Conservation (phyloP, 768 basidiomycete genomes). For the Termitomyces sp. region DNA sequence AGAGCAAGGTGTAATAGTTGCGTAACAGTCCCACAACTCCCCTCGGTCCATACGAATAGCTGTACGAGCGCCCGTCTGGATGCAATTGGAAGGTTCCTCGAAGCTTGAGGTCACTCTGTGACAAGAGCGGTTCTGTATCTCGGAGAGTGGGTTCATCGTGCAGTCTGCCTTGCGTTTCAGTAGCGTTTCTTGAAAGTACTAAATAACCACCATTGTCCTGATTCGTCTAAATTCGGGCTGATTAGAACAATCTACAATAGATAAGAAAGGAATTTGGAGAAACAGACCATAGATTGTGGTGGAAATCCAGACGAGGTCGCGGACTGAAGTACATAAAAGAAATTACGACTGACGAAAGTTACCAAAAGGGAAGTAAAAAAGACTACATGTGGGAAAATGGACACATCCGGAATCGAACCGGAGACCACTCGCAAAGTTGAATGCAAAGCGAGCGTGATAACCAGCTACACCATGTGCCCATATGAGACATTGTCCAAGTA, state of each 20-base stretch:
- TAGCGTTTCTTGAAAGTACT: conserved; percentile 10
- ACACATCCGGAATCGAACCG: conserved; percentile 21
- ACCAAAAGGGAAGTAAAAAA: not conserved
- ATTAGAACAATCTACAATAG: too few species aligned
- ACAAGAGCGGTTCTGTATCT: conserved; percentile 9
- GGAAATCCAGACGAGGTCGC: too few species aligned
- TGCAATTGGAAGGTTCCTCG: conserved; percentile 32
- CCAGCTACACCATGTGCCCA: conserved; percentile 20
- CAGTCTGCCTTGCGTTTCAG: not conserved
- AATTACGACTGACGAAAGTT: too few species aligned
- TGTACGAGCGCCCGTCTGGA: conserved; percentile 42
- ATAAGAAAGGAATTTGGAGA: not conserved
- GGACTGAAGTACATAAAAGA: too few species aligned
- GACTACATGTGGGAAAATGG: not conserved
- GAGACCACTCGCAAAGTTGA: conserved; percentile 12
- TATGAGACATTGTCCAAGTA: not conserved
- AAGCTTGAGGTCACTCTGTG: conserved; percentile 2
- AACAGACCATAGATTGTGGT: not conserved
- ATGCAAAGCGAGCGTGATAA: conserved; percentile 19
- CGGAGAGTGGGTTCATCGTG: not conserved
- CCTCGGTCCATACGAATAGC: conserved; percentile 71
- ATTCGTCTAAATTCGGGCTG: conserved; percentile 9
- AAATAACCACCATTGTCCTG: conserved; percentile 14
- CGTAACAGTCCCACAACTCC: conserved; percentile 61
- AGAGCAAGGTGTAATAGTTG: conserved; percentile 63